phyloP scores from a whole-genome alignment of 331 rosid genomes.

The Stylosanthes scabra region DNA sequence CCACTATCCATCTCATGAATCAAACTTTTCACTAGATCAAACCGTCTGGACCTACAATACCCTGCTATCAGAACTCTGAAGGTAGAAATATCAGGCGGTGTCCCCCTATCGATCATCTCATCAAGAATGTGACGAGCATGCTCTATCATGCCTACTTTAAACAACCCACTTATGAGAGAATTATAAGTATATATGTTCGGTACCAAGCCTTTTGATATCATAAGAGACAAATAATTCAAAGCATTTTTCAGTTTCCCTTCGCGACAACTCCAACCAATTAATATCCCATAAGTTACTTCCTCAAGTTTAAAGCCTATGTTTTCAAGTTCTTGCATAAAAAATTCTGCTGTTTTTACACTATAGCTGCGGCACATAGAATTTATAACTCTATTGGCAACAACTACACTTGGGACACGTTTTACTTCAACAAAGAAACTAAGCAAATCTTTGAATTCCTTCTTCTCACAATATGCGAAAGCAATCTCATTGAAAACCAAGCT shows the following conservation, averaged over 20 bases:
- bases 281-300: conserved; percentile 81
- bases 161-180: conserved; percentile 76
- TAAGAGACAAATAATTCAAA: conserved; percentile 59
- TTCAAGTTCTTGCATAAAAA: conserved; percentile 62
- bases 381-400: conserved; percentile 70
- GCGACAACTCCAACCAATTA: conserved; percentile 83
- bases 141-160: conserved; percentile 69
- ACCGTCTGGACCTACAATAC: conserved; percentile 74
- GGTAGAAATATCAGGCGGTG: conserved; percentile 60
- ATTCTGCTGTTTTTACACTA: conserved; percentile 64
- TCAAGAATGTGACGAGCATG: conserved; percentile 58
- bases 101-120: conserved; percentile 83
- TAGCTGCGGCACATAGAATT: conserved; percentile 60
- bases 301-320: conserved; percentile 64
- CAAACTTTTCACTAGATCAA: conserved; percentile 63
- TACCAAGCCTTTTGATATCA: conserved; percentile 52
- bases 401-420: conserved; percentile 56
- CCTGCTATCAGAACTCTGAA: conserved; percentile 83
- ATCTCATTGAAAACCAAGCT: conserved; percentile 61
- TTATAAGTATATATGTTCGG: conserved; percentile 68
- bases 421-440: conserved; percentile 75
- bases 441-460: conserved; percentile 79
- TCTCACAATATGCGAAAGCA: conserved; percentile 81
- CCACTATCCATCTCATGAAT: conserved; percentile 64
- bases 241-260: conserved; percentile 66